Percentiles rank a stretch among this genome's conserved stretches.
phyloP scores from a whole-genome alignment of 148 eudicot genomes.

The Rhododendron kiyosumense region DNA sequence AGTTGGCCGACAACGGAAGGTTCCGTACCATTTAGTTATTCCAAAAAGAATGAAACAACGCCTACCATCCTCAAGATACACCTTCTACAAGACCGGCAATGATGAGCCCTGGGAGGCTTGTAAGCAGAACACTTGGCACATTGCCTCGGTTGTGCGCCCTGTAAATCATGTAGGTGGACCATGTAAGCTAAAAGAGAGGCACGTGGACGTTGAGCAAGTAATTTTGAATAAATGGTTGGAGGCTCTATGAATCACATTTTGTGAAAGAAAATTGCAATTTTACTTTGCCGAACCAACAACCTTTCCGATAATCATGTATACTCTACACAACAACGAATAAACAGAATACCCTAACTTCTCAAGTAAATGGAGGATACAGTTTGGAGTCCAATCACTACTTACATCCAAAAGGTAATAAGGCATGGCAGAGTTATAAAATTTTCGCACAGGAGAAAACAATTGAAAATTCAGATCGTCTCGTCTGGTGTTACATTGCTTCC shows the following conservation, averaged over 20 bases:
- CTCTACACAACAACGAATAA: neutral
- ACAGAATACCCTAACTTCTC: neutral
- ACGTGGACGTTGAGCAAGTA: neutral
- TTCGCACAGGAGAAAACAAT: neutral
- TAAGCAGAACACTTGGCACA: conserved; percentile 59
- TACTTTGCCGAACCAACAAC: neutral
- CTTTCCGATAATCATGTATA: neutral
- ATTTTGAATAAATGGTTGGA: neutral
- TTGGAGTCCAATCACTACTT: neutral
- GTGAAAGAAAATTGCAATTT: neutral
- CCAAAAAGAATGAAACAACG: neutral
- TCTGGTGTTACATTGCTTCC: neutral
- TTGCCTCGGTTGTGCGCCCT: conserved; percentile 24
- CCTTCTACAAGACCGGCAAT: conserved; percentile 58
- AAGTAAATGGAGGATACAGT: neutral
- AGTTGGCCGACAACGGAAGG: neutral
- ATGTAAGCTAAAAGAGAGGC: neutral
- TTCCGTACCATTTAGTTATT: neutral
- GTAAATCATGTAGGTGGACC: conserved; percentile 4
- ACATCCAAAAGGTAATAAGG: neutral
- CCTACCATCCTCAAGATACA: conserved; percentile 62
- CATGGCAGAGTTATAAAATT: neutral
- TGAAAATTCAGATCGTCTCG: neutral
- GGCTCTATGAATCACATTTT: neutral
- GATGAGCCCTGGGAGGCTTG: conserved; percentile 74